Evolutionary conservation across 306 rosid genomes (phyloP), one percentile per base, ranked within the genome.

Genomic region (Dalbergia oliveri): DNA sequence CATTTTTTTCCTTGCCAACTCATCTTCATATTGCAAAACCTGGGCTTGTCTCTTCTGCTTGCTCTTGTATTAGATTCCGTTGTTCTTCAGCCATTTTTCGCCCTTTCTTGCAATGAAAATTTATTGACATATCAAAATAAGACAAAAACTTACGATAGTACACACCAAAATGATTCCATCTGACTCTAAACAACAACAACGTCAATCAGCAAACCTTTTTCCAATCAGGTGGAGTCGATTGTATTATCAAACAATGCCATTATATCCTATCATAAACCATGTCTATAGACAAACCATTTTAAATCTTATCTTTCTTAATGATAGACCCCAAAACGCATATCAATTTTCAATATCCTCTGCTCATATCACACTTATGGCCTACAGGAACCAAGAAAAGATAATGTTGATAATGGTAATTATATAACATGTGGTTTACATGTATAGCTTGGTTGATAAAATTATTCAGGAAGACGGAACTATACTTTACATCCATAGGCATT

Each of bases 21-120:
- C 99, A 89, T 96, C 98, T 82, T 96, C 93, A 73, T 67, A 75
- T 21, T 97, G 91, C 77, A 88, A 44, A 88, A 80, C 86, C 81
- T 96, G 99, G 47, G 99, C 99, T n/a, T n/a, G n/a, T n/a, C n/a
- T n/a, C 87, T 91, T 82, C 76, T 96, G 97, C 97, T 78, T 93
- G 97, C 73, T 93, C 94, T 77, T 96, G 98, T 65, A 89, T 78
- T 72, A 92, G 77, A 84, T 93, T 91, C 23, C 89, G 88, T 80
- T 93, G 98, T 35, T 93, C 97, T 87, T 96, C 99, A 50, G 88
- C 91, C 89, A 96, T 8, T 83, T 91, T 88, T 65, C 84, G 84
- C 81, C 80, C 89, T 91, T 62, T 93, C 99, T 98, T 93, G n/a
- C n/a, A 82, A 75, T 14, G 15, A 53, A 77, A 79, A 50, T 54